These are phyloP conservation scores for Termitomyces eurrhizus DNA, from an alignment of 768 basidiomycete species.

Conservation along the genomic window DNA sequence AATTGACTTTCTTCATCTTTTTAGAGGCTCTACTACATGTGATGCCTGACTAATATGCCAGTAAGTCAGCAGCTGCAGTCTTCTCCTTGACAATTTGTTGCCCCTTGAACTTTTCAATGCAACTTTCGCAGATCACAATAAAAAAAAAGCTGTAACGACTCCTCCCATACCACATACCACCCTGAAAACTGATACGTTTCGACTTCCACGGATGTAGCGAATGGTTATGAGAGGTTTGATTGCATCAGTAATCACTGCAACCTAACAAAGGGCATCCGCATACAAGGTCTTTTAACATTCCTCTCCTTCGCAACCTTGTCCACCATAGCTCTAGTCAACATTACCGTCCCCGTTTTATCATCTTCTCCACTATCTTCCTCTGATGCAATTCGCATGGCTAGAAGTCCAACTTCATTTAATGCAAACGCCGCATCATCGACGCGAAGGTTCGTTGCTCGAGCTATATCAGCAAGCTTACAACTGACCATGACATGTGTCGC, in stretches of 20 bases:
- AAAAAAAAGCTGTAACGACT: no score
- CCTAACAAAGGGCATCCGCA: conserved; percentile 52
- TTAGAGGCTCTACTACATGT: no score
- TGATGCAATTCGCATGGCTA: conserved; percentile 39
- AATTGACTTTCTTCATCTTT: no score
- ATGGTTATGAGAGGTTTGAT: no score
- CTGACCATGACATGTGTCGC: conserved; percentile 62
- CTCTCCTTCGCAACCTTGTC: conserved; percentile 62
- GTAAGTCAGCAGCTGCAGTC: no score
- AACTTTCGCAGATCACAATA: no score
- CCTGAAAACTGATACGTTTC: no score
- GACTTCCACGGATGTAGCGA: no score
- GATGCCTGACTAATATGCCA: no score
- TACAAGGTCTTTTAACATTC: conserved; percentile 66
- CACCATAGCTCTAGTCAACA: conserved; percentile 37
- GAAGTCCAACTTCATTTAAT: conserved; percentile 80
- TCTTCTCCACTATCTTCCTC: conserved; percentile 20
- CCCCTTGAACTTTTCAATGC: no score
- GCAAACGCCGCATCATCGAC: conserved; percentile 88
- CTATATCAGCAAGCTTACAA: conserved; percentile 76
- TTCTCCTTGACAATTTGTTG: no score
- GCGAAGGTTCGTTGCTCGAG: conserved; percentile 75
- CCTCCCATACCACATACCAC: no score
- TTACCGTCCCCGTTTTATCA: conserved; percentile 28
- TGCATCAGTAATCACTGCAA: conserved; percentile 36